Evolutionary conservation across 2,329 filamentous ascomycete genomes (phyloP).

Genomic region (Lizonia empirigonia): DNA sequence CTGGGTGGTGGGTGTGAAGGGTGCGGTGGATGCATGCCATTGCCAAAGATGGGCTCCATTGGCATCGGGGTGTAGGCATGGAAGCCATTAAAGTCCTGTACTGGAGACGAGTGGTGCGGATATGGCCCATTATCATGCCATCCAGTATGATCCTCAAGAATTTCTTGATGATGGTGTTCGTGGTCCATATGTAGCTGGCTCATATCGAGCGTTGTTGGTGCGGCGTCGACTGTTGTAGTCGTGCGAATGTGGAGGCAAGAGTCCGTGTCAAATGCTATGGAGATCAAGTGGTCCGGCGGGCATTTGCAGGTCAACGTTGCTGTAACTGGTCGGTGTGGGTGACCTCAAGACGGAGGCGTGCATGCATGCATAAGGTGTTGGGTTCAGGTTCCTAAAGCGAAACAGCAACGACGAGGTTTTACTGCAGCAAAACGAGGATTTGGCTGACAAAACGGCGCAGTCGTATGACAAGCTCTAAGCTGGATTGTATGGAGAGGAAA

Average conservation of each 20-base stretch:
- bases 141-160: slow-evolving; percentile 43
- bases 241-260: slow-evolving; percentile 32
- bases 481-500: slow-evolving; percentile 23
- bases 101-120: slow-evolving; percentile 48
- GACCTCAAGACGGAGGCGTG: slow-evolving; percentile 41
- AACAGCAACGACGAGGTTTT: slow-evolving; percentile 33
- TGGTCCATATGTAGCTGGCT: slow-evolving; percentile 52
- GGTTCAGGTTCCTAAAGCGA: slow-evolving; percentile 43
- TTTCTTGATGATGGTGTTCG: slow-evolving; percentile 44
- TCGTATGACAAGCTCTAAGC: slow-evolving; percentile 31
- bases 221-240: slow-evolving; percentile 23
- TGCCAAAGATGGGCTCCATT: slow-evolving; percentile 49
- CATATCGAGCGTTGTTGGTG: slow-evolving; percentile 39
- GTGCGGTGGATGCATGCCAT: slow-evolving; percentile 48
- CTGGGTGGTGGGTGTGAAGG: slow-evolving; percentile 34
- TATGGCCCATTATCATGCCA: slow-evolving; percentile 44
- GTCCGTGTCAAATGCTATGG: slow-evolving; percentile 37
- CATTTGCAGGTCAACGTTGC: slow-evolving; percentile 41
- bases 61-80: slow-evolving; percentile 45
- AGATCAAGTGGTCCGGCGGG: slow-evolving; percentile 32
- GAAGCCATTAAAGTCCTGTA: slow-evolving; percentile 50
- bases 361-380: slow-evolving; percentile 49
- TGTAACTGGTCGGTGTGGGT: slow-evolving; percentile 40
- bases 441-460: slow-evolving; percentile 38
- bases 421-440: slow-evolving; percentile 30